Percentiles rank a stretch among this genome's conserved stretches.
Conservation (phyloP, 371 early-diverging fungal species). For the Batkoa obscura region DNA sequence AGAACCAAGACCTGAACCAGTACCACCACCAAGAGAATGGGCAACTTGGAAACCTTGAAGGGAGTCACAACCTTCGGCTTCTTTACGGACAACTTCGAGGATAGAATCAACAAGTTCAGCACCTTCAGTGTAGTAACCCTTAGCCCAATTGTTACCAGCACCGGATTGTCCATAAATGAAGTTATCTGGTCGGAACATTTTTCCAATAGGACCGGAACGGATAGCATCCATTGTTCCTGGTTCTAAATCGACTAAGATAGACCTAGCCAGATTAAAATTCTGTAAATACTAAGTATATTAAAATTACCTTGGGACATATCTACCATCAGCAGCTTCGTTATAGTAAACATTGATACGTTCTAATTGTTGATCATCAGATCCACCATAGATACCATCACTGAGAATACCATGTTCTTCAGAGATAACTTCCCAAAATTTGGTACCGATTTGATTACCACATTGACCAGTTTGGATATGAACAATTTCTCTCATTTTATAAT, state of each 20-base stretch:
- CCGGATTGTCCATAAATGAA: slow-evolving; percentile 75
- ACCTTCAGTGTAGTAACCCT: slow-evolving; percentile 95
- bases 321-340: slow-evolving; percentile 95
- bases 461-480: slow-evolving; percentile 98
- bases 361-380: slow-evolving; percentile 78
- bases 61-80: slow-evolving; percentile 79
- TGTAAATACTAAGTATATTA: neutral
- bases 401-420: slow-evolving; percentile 83
- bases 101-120: slow-evolving; percentile 85
- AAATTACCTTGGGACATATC: slow-evolving; percentile 82
- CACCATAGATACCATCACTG: slow-evolving; percentile 44
- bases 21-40: slow-evolving; percentile 90
- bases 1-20: slow-evolving; percentile 88
- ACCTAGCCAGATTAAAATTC: slow-evolving; percentile 25
- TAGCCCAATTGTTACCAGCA: slow-evolving; percentile 97
- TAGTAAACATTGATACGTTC: slow-evolving; percentile 98
- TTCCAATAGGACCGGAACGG: slow-evolving; percentile 38
- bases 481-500: slow-evolving; percentile 88
- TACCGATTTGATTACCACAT: slow-evolving; percentile 65
- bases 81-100: slow-evolving; percentile 78
- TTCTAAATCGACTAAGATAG: slow-evolving; percentile 97
- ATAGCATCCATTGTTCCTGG: slow-evolving; percentile 98
- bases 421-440: slow-evolving; percentile 86
- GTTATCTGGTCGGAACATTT: slow-evolving; percentile 66
- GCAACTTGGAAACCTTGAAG: slow-evolving; percentile 92